Base-by-base conservation (phyloP, 805 yeast genomes). In the Phaffomyces antillensis region DNA sequence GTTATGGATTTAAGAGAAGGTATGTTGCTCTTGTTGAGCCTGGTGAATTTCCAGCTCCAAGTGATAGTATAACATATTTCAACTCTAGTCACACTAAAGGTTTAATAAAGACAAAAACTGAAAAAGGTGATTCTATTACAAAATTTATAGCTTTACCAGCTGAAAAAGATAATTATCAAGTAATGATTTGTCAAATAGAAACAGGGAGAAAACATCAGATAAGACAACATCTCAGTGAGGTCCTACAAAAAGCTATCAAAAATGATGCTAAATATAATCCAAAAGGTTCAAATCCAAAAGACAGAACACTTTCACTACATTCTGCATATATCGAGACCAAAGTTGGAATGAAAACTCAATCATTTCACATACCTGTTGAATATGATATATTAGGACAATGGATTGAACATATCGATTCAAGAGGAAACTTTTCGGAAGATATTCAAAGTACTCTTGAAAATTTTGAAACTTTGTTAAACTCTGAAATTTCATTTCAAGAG, bases 181-280 rank as follows among this genome's bases (percentile, higher is more conserved):
- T 64, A 13, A 47, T 60, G 7, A 46, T 63, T 0, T 34, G 69
- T 9, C 65, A 69, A 45, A 47, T 70, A 10, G 47, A 51, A 1
- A 65, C 74, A 2, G 74, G 74, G 2, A 55, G 60, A 43, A 70
- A 67, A 40, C 73, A 67, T 42, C 75, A 71, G 42, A 62, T 71
- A 10, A 52, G 74, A 37, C 44, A 50, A 15, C 72, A 67, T 42
- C 45, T 65, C 3, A 43, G 58, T 2, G 37, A 47, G 3, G 44
- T 34, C 0, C 31, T 67, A 5, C 39, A 47, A 2, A 45, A 43
- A 7, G 68, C 72, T 0, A 53, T 68, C 5, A 25, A 57, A 10
- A 61, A 64, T 44, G 71, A 68, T 44, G 7, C 28, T 6, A 50
- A 45, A 40, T 61, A 63, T 48, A 59, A 57, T 18, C 60, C 59